A percentile compares a stretch with the other conserved stretches of the same genome.
Evolutionary conservation across 805 yeast genomes (phyloP).

Genomic region (Saccharomyces paradoxus): DNA sequence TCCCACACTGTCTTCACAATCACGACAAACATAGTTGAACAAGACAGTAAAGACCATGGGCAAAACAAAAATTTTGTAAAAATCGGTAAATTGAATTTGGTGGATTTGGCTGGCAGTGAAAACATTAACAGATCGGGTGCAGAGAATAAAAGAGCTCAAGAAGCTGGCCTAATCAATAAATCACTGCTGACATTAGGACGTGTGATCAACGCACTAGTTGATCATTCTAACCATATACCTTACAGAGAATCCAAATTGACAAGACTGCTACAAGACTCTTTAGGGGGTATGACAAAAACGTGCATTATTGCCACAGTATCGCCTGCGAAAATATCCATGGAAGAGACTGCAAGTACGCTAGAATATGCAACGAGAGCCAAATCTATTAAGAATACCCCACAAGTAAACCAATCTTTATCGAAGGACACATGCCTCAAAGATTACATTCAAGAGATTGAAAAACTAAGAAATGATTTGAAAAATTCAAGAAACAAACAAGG

Average conservation of each 20-base stretch:
- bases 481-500: conserved; percentile 63
- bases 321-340: conserved; percentile 62
- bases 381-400: conserved; percentile 60
- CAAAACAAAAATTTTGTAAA: conserved; percentile 28
- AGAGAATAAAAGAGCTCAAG: conserved; percentile 71
- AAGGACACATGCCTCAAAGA: conserved; percentile 49
- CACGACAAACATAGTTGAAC: conserved; percentile 49
- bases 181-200: conserved; percentile 77
- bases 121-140: conserved; percentile 82
- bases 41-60: conserved; percentile 10
- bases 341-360: conserved; percentile 72
- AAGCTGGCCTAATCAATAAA: conserved; percentile 86
- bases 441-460: conserved; percentile 46
- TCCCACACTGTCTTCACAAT: conserved; percentile 76
- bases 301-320: conserved; percentile 77
- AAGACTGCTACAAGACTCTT: conserved; percentile 66
- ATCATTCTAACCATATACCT: conserved; percentile 62
- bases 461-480: conserved; percentile 49
- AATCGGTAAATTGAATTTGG: conserved; percentile 67
- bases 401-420: conserved; percentile 51
- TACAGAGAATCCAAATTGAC: conserved; percentile 80
- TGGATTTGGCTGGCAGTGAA: conserved; percentile 93
- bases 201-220: conserved; percentile 69
- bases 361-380: conserved; percentile 82
- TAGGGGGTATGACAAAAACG: conserved; percentile 80